Evolutionary conservation across 495 filamentous ascomycete genomes (phyloP), one percentile per base, ranked within the genome.

Genomic region (Penicillium paradoxum): DNA sequence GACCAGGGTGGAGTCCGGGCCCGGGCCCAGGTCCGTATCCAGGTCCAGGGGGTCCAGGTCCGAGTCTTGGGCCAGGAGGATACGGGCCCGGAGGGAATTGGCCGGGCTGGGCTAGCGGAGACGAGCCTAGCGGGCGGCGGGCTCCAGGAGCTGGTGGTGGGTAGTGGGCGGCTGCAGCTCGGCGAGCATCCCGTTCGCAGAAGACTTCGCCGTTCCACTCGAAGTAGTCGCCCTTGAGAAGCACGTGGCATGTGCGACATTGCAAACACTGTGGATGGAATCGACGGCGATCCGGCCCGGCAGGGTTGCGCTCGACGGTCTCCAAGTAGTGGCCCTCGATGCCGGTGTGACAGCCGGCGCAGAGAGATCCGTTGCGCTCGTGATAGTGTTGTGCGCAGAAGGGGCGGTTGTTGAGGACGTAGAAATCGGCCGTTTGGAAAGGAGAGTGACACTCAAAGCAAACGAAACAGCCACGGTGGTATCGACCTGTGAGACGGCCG

Each of bases 241-340:
- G 71, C 22, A 77, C 51, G 4, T 64, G 59, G 53, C 77, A 77
- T 7, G 76, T 76, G 22, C 78, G 78, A 67, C 93, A 97, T 49
- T 81, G 85, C 66, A 98, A 87, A 65, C 93, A 98, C 14, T 79
- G 70, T 0, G 89, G 83, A 69, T 98, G 93, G 69, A 92, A 95
- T 63, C 95, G 95, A 48, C 80, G 80, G 39, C 79, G 69, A 38
- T 79, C 71, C 37, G 87, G 84, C 6, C 62, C 63, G 2, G 63
- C 69, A 2, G 50, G 64, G n/a, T 59, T 66, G 9, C 55, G 62
- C 45, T 73, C 73, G 3, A 71, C 61, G 11, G 91, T 95, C 62
- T 96, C 91, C n/a, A 97, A 79, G 62, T 95, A 98, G 55, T 92
- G 83, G 2, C 93, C 93, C 63, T 98, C 93, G 59, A 98, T 97